Evolutionary conservation across 352 stramenopile species (phyloP).

Genomic region (Blastocystis sp.): DNA sequence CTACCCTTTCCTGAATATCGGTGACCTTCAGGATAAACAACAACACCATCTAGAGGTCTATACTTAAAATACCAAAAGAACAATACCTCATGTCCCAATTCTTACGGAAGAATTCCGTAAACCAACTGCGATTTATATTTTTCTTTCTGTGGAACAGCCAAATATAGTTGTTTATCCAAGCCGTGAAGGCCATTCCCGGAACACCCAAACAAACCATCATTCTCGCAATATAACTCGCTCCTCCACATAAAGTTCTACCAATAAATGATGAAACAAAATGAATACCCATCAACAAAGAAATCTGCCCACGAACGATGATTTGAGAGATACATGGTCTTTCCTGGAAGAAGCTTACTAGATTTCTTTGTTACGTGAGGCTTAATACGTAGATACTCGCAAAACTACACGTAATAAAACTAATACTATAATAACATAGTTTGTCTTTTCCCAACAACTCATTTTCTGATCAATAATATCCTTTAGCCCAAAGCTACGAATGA

Average conservation of each 20-base stretch:
- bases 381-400: conserved; percentile 15
- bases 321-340: conserved; percentile 29
- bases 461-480: conserved; percentile 1
- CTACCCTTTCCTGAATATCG: conserved; percentile 19
- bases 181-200: conserved; percentile 39
- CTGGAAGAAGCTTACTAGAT: not conserved
- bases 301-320: conserved; percentile 54
- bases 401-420: not conserved
- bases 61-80: not conserved
- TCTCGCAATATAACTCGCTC: conserved; percentile 24
- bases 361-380: conserved; percentile 23
- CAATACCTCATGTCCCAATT: conserved; percentile 35
- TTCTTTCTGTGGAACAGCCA: conserved; percentile 52
- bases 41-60: conserved; percentile 12
- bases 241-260: conserved; percentile 18
- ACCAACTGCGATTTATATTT: conserved; percentile 31
- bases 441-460: conserved; percentile 30
- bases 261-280: not conserved
- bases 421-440: not conserved
- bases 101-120: conserved; percentile 39
- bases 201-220: conserved; percentile 56
- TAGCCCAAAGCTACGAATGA: conserved; percentile 16
- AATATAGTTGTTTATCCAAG: conserved; percentile 56
- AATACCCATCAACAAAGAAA: conserved; percentile 57
- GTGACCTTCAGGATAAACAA: conserved; percentile 60